Percentiles rank a stretch among this genome's conserved stretches.
These are phyloP conservation scores for Sarocladium oryzae DNA, from an alignment of 2,329 filamentous ascomycete genomes.

Conservation along the genomic window DNA sequence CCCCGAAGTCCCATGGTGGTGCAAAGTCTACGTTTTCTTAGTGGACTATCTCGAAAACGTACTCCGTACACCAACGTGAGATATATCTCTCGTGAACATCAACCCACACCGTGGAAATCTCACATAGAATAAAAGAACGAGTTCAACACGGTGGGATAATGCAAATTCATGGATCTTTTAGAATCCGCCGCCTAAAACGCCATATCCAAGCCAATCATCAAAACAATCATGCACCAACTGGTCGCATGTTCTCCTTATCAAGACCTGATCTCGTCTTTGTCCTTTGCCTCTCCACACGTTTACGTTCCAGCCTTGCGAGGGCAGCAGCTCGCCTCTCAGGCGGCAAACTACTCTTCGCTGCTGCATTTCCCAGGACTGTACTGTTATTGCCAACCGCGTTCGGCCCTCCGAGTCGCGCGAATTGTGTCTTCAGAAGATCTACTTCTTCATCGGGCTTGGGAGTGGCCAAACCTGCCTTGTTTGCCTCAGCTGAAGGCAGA, in stretches of 20 bases:
- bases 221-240: slow-evolving; percentile 12
- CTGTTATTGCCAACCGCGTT: slow-evolving; percentile 21
- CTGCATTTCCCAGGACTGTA: slow-evolving; percentile 27
- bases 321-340: slow-evolving; percentile 48
- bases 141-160: not conserved
- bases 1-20: slow-evolving; percentile 3
- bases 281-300: slow-evolving; percentile 44
- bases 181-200: too few species aligned
- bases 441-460: slow-evolving; percentile 27
- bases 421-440: slow-evolving; percentile 40
- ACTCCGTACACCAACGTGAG: not conserved
- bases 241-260: slow-evolving; percentile 48
- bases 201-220: too few species aligned
- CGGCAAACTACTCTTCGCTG: slow-evolving; percentile 37
- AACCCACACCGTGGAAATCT: not conserved
- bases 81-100: not conserved
- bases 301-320: slow-evolving; percentile 47
- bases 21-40: not conserved
- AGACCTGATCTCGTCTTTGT: slow-evolving; percentile 23
- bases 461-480: slow-evolving; percentile 17
- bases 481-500: slow-evolving; percentile 19
- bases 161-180: too few species aligned
- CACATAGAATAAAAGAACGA: not conserved
- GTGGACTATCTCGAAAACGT: not conserved
- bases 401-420: slow-evolving; percentile 37